A percentile compares a stretch with the other conserved stretches of the same genome.
These are phyloP conservation scores for Verticillium albo-atrum DNA, from an alignment of 2,329 filamentous ascomycete genomes.

Conservation along the genomic window DNA sequence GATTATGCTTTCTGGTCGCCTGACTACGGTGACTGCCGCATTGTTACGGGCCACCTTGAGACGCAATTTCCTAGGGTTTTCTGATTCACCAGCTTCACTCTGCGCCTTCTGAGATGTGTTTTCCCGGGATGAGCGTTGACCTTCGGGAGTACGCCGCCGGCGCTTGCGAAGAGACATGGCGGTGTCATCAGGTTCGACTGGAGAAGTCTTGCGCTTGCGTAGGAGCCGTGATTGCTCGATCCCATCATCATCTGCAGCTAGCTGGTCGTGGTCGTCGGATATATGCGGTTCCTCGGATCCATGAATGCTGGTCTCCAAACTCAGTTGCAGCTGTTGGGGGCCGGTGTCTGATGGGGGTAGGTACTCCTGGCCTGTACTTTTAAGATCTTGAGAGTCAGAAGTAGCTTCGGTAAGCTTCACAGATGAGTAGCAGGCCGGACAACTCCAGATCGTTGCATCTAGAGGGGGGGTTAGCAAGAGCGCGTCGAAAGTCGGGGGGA, in stretches of 20 bases:
- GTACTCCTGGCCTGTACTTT: neutral
- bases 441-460: constrained; percentile 40
- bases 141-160: constrained; percentile 42
- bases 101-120: constrained; percentile 26
- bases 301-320: neutral
- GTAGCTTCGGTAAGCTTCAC: neutral
- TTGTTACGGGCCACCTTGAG: constrained; percentile 39
- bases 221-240: constrained; percentile 73
- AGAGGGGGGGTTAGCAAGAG: neutral
- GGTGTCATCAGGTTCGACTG: constrained; percentile 57
- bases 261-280: constrained; percentile 41
- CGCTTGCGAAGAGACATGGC: constrained; percentile 49
- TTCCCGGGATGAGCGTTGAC: constrained; percentile 28
- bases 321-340: neutral
- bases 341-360: neutral
- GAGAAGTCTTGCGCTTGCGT: constrained; percentile 80
- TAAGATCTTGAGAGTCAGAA: neutral
- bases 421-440: constrained; percentile 34
- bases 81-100: constrained; percentile 22
- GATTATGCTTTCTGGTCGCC: constrained; percentile 31
- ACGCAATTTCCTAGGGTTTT: constrained; percentile 53
- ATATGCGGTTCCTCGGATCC: neutral
- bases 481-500: neutral
- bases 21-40: constrained; percentile 33
- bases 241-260: constrained; percentile 67